Evolutionary conservation across 164 flowering plant genomes (phyloP).

Genomic region (Cinnamomum micranthum): DNA sequence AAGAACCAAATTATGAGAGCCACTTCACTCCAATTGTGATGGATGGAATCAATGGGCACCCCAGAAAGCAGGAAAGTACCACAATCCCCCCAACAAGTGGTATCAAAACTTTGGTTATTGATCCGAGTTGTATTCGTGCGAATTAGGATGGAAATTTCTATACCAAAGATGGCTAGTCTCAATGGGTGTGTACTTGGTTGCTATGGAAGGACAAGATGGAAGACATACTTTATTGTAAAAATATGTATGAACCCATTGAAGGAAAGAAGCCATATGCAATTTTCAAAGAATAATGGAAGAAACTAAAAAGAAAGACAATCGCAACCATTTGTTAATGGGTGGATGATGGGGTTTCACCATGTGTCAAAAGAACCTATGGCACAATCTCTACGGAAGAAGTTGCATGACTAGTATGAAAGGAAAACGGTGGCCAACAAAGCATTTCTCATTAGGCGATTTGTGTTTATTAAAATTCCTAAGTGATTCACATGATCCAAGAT

Average conservation of each 20-base stretch:
- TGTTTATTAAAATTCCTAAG: background rate
- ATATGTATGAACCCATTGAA: background rate
- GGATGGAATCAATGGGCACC: too few relatives aligned
- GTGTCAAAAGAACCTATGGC: background rate
- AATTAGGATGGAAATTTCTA: background rate
- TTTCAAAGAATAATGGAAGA: background rate
- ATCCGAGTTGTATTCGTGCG: background rate
- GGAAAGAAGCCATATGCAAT: background rate
- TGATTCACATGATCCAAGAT: too few relatives aligned
- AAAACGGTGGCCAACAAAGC: background rate
- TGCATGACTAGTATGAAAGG: background rate
- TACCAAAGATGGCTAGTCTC: background rate
- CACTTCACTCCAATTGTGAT: too few relatives aligned
- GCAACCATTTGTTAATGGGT: background rate
- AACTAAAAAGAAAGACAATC: background rate
- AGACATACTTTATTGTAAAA: background rate
- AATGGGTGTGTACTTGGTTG: background rate
- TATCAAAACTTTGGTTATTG: background rate
- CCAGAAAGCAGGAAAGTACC: too few relatives aligned
- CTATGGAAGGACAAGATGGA: slow-evolving; percentile 1
- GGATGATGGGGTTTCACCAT: background rate
- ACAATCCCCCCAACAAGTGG: background rate
- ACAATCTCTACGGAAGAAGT: background rate
- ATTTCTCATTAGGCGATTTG: background rate
- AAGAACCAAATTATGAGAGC: too few relatives aligned